Base-by-base conservation (phyloP, 768 basidiomycete species). In the Xerocomus spinulosus region DNA sequence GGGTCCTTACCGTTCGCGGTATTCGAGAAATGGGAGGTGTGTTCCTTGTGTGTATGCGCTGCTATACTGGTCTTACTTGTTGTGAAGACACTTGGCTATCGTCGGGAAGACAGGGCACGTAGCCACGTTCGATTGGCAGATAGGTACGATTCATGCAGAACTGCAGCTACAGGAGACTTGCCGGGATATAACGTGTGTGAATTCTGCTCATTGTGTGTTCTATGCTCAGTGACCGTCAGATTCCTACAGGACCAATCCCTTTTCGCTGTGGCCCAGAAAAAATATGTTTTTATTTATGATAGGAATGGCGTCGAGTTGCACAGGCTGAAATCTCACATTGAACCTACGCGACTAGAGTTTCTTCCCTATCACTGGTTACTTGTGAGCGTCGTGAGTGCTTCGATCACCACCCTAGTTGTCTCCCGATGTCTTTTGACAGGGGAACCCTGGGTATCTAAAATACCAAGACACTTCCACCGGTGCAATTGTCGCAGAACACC, bases 381-480 rank as follows among this genome's bases (percentile, higher is more conserved):
- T 3, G 90, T 82, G 10, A 85, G 81, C 51, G 75, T 92, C 14
- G 92, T 93, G 62, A 48, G 87, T 75, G 24, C 12, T 46, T 40
- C 30, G 10, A 45, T 46, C 23, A 15, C 26, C 14, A 25, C 24
- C 23, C 21, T 24, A 14, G 9, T 36, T 26, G 9, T 42, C 14
- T 20, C 24, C 40, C 38, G 41, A 42, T 24, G 10, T 33, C 46
- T 28, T 21, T 12, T 8, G 12, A 35, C 50, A 83, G 90, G 91
- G 93, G 7, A 88, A 93, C 60, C 73, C 90, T 13, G 95, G 96
- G 3, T 90, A 83, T 66, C 74, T 98, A 0, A 94, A 94, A 70
- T 99, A 97, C 70, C 92, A 95, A 70, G 96, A 99, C 62, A 94
- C 91, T 0, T 92, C 95, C 4, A 98, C 92, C 0, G 96, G 96